Evolutionary conservation across 2,329 filamentous ascomycete species (phyloP), one percentile per base, ranked within the genome.

Genomic region (Atkinsonella hypoxylon): DNA sequence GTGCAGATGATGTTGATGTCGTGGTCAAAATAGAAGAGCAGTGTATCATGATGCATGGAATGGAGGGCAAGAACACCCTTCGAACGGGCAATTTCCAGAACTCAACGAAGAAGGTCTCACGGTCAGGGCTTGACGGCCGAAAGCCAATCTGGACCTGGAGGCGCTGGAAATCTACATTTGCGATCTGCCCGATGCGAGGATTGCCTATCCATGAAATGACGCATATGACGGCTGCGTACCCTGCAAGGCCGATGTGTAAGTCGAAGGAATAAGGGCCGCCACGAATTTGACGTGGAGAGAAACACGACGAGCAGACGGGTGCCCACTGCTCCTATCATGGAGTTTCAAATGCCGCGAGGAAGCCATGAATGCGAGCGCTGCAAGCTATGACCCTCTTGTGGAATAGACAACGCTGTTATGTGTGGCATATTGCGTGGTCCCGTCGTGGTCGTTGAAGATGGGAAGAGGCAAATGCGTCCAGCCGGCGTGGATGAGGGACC

Each of bases 1-100:
- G 81, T 84, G 58, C 80, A 83, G 54, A 83, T 84, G 50, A 85
- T 84, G 48, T 77, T 83, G 49, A 84, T 81, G 61, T 85, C 82
- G 57, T 84, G 81, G 54, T 85, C 81, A 60, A 84, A 84, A 66
- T 81, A 84, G 67, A 84, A 85, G n/a, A 84, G 71, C 0, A 80
- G 70, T 0, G 80, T 83, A 84, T 79, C 55, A 85, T 83, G 36
- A 76, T 64, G 0, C 79, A 81, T 0, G 81, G 80, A 2, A 84
- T 72, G 41, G 83, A 74, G 31, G 81, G 76, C 4, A 76, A 71
- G 57, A 83, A 79, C 3, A 82, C 70, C 78, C 80, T 84, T 8
- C 61, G 63, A 1, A 79, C 59, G 2, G 78, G 75, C 1, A 84
- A 61, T 50, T 78, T 70, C 81, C 81, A 84, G 62, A 84, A 84